Percentiles rank a stretch among this genome's conserved stretches.
Evolutionary conservation across 176 grass and related monocot species (phyloP).

Genomic region (Cymbopogon citratus): DNA sequence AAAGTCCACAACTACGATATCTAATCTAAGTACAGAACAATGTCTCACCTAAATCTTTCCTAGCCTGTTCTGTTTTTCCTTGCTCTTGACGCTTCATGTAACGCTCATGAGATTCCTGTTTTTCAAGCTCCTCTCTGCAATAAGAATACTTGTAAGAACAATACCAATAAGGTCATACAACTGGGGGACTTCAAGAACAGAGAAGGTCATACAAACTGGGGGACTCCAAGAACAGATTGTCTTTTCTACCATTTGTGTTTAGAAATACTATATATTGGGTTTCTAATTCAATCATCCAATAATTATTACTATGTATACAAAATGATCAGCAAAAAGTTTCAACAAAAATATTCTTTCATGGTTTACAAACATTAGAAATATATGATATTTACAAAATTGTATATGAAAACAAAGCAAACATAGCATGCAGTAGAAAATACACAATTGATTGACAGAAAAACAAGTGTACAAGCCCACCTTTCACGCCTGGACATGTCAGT

Average conservation of each 20-base stretch:
- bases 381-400: neutral
- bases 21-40: neutral
- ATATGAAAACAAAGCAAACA: neutral
- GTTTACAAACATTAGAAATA: neutral
- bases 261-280: neutral
- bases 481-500: constrained; percentile 83
- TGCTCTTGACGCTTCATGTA: constrained; percentile 83
- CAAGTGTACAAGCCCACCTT: constrained; percentile 42
- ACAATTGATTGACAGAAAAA: neutral
- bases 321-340: neutral
- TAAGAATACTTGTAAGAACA: neutral
- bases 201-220: no score
- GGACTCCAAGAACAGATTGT: neutral
- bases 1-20: neutral
- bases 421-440: neutral
- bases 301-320: neutral
- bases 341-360: neutral
- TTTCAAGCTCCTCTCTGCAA: constrained; percentile 78
- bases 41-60: constrained; percentile 80
- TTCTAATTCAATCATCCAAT: neutral
- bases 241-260: neutral
- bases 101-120: constrained; percentile 57
- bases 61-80: constrained; percentile 84
- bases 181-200: no score
- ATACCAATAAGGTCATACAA: neutral